Conservation (phyloP, 2,329 filamentous ascomycete species). For the Trichoderma oligosporum region DNA sequence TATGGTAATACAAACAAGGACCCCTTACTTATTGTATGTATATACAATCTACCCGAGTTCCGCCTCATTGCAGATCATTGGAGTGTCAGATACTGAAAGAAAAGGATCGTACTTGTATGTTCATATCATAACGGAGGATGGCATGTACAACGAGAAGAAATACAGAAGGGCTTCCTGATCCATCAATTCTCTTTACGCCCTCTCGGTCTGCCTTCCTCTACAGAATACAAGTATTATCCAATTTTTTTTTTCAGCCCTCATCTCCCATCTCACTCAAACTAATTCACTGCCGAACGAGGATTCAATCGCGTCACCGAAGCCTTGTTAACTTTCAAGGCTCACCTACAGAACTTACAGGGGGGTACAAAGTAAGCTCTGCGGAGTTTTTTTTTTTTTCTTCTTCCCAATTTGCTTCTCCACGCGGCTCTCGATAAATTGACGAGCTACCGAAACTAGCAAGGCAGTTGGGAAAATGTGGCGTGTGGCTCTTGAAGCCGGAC, state of each 20-base stretch:
- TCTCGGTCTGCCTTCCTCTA: slow-evolving; percentile 1
- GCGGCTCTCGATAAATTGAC: not conserved
- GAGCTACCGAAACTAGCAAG: not conserved
- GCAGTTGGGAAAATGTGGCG: not conserved
- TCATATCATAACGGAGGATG: too few relatives aligned
- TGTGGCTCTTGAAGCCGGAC: not conserved
- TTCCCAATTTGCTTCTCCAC: not conserved
- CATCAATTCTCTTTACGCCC: not conserved
- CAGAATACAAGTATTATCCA: not conserved
- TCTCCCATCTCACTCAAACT: not conserved
- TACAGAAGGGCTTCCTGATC: not conserved
- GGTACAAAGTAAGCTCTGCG: not conserved
- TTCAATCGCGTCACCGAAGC: slow-evolving; percentile 1
- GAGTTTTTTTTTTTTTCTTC: not conserved
- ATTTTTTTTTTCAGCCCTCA: not conserved
- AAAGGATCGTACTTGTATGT: too few relatives aligned
- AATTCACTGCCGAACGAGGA: not conserved
- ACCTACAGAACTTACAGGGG: not conserved
- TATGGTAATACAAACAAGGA: too few relatives aligned
- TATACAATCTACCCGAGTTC: slow-evolving; percentile 3
- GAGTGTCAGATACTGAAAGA: not conserved
- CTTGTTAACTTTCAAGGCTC: not conserved
- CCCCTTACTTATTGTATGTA: too few relatives aligned
- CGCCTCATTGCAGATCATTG: slow-evolving; percentile 14
- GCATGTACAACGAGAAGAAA: too few relatives aligned